A percentile compares a stretch with the other conserved stretches of the same genome.
Conservation (phyloP, 257 asterid genomes). For the Perilla frutescens region DNA sequence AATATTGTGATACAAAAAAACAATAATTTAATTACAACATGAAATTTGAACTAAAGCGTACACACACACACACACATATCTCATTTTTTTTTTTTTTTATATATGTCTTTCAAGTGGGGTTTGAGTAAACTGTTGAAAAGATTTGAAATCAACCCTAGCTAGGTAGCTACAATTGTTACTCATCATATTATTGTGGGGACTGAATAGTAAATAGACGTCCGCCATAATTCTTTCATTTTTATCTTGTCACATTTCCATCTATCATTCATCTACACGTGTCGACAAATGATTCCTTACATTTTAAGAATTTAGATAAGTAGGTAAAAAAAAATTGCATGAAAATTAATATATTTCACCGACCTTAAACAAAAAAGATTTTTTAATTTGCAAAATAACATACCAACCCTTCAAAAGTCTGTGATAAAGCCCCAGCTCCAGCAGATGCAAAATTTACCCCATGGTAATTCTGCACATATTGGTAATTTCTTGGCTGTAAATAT, state of each 20-base stretch:
- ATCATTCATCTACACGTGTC: conserved; percentile 26
- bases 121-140: no score
- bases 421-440: conserved; percentile 70
- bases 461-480: neutral
- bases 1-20: no score
- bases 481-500: conserved; percentile 45
- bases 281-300: neutral
- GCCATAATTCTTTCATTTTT: conserved; percentile 9
- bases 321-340: neutral
- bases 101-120: no score
- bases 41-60: no score
- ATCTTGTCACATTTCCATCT: conserved; percentile 2
- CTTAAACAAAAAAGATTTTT: no score
- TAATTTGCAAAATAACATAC: conserved; percentile 31
- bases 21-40: no score
- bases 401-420: conserved; percentile 59
- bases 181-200: conserved; percentile 11
- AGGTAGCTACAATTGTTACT: no score
- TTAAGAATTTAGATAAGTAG: neutral
- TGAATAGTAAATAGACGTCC: neutral
- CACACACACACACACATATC: no score
- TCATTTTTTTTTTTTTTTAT: no score
- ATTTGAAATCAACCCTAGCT: no score
- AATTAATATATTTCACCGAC: no score
- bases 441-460: conserved; percentile 74